Base-by-base conservation (phyloP, 208 protist species). In the Wallacemonas sp. region DNA sequence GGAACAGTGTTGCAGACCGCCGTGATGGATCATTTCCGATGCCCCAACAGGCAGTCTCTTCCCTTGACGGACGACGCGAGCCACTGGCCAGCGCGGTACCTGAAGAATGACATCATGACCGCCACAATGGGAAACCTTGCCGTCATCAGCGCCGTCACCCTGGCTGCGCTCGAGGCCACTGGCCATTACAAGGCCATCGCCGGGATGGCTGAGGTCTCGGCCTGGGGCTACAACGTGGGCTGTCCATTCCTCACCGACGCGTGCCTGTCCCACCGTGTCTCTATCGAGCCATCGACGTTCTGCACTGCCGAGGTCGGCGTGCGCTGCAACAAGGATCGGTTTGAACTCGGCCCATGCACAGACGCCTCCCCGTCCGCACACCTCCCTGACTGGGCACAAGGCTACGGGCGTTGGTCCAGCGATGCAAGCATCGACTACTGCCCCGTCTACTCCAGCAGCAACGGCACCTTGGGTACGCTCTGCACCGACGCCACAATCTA, bases 101-200 rank as follows among this genome's bases (percentile, higher is more conserved):
- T 92, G 67, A 92, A 85, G 85, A 67, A 85, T 41, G 36, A 41
- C 36, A 41, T 41, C 36, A 41, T 41, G 36, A 41, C 36, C 36
- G 70, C n/a, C 58, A 72, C 27, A 77, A 79, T 23, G 70, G 78
- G 14, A 69, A 62, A 24, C 33, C 32, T 9, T 30, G 60, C 16
- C 27, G 52, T 0, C 49, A 78, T 70, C 52, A 82, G 24, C 48
- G 73, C 57, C 3, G 36, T 95, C 3, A 95, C 89, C 9, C 62
- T 95, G 36, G 67, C 87, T 0, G 44, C 78, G 2, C 78, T 95
- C n/a, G 61, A 88, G 11, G 84, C 90, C 62, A 48, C 84, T 6
- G 77, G 77, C 8, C 83, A 68, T 34, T 95, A 93, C 69, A 32
- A 52, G 8, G 80, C 55, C 16, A 65, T 79, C 48, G 87, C 74